These are phyloP conservation scores for Stachybotrys chlorohalonatus DNA, from an alignment of 2,329 filamentous ascomycete genomes.

Conservation along the genomic window DNA sequence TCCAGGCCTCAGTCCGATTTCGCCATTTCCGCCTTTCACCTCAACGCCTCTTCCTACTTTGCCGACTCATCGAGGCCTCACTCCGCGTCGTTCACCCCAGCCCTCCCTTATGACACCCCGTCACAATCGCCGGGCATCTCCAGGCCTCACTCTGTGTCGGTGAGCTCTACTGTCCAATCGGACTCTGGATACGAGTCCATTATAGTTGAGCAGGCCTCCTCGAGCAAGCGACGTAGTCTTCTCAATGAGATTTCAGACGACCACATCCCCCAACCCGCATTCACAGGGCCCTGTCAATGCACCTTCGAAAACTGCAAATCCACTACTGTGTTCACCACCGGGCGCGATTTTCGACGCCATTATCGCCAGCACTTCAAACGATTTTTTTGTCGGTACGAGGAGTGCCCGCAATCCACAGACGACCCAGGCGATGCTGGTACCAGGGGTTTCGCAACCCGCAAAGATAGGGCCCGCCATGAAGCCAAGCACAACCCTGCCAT, in stretches of 20 bases:
- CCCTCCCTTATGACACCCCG: neutral
- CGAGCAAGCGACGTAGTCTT: neutral
- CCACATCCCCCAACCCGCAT: constrained; percentile 1
- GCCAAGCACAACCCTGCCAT: constrained; percentile 3
- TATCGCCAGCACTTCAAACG: constrained; percentile 2
- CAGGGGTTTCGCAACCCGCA: constrained; percentile 1
- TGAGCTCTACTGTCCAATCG: neutral
- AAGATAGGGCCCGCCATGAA: constrained; percentile 1
- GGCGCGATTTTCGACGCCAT: constrained; percentile 2
- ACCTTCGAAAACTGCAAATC: constrained; percentile 1
- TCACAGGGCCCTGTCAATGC: neutral
- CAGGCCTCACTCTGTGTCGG: neutral
- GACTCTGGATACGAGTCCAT: neutral
- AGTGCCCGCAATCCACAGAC: constrained; percentile 1
- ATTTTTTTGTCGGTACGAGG: constrained; percentile 2
- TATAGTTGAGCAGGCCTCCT: neutral
- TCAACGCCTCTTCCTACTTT: neutral
- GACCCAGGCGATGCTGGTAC: constrained; percentile 1
- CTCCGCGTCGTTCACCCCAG: no score
- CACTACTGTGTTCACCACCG: constrained; percentile 1
- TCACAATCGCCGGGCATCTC: neutral
- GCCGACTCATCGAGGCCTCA: neutral
- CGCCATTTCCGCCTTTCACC: neutral
- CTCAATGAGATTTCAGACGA: constrained; percentile 2
- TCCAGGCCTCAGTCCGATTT: neutral